phyloP scores from a whole-genome alignment of 2,329 filamentous ascomycete genomes.

The Penicillium sp. region DNA sequence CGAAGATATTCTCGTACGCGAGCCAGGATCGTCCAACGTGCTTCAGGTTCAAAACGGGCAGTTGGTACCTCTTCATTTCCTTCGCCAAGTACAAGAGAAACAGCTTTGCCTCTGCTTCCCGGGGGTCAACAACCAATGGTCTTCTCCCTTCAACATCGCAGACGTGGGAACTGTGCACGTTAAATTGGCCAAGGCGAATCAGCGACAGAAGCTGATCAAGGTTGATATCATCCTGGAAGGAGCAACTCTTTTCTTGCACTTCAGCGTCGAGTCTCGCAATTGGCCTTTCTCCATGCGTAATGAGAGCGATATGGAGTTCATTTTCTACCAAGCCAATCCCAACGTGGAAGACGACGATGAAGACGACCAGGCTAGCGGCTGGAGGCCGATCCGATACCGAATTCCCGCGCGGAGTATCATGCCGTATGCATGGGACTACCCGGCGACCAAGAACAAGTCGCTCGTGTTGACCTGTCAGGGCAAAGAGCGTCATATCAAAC shows the following conservation, averaged over 20 bases:
- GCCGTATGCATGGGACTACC: slow-evolving; percentile 99
- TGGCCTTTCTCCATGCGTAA: slow-evolving; percentile 99
- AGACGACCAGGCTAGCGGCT: slow-evolving; percentile 66
- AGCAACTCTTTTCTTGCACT: slow-evolving; percentile 83
- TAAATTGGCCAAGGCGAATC: slow-evolving; percentile 82
- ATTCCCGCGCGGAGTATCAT: slow-evolving; percentile 92
- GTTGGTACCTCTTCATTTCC: slow-evolving; percentile 76
- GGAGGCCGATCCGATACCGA: slow-evolving; percentile 85
- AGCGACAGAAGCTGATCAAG: slow-evolving; percentile 77
- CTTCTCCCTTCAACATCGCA: slow-evolving; percentile 92
- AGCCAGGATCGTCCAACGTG: slow-evolving; percentile 81
- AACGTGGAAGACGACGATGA: slow-evolving; percentile 90
- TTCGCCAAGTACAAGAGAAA: slow-evolving; percentile 73
- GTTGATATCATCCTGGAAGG: slow-evolving; percentile 86
- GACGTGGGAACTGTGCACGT: slow-evolving; percentile 87
- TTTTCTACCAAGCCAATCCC: slow-evolving; percentile 90
- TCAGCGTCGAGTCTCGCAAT: slow-evolving; percentile 82
- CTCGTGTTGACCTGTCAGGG: slow-evolving; percentile 70
- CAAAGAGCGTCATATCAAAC: slow-evolving; percentile 81
- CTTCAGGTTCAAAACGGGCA: slow-evolving; percentile 69
- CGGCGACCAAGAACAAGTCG: slow-evolving; percentile 91
- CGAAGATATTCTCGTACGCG: slow-evolving; percentile 80
- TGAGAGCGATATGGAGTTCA: slow-evolving; percentile 91
- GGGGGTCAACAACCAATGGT: slow-evolving; percentile 94
- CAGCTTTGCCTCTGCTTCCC: slow-evolving; percentile 89